These are phyloP conservation scores for Chrysoporthe cubensis DNA, from an alignment of 2,329 filamentous ascomycete species.

Conservation along the genomic window DNA sequence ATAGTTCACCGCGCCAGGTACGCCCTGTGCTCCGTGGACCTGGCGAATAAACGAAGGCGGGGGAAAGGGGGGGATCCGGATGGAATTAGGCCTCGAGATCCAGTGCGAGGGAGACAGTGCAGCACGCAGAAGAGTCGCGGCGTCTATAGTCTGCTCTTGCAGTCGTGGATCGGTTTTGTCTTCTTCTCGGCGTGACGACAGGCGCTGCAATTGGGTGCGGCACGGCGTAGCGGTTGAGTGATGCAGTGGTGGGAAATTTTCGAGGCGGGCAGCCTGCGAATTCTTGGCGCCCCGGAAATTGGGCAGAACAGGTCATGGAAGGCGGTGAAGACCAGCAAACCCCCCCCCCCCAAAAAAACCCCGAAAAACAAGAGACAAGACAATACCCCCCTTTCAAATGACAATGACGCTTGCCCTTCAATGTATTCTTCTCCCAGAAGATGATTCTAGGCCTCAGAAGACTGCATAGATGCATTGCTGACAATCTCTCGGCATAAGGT, in stretches of 20 bases:
- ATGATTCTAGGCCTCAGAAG: too few species aligned
- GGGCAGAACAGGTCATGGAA: slow-evolving; percentile 4
- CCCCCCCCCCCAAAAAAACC: too few species aligned
- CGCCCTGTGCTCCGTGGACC: not conserved
- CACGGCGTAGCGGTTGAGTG: not conserved
- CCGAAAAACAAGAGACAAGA: too few species aligned
- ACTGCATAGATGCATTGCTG: not conserved
- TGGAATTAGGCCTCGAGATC: not conserved
- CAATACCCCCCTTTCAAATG: too few species aligned
- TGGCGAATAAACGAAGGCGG: not conserved
- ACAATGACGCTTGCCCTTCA: too few species aligned
- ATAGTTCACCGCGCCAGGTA: slow-evolving; percentile 24
- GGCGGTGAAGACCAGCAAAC: not conserved
- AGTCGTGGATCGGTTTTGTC: not conserved
- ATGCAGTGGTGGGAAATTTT: slow-evolving; percentile 27
- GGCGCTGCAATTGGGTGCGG: slow-evolving; percentile 29
- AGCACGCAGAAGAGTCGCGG: not conserved
- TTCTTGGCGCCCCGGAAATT: slow-evolving; percentile 8
- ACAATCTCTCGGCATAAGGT: not conserved
- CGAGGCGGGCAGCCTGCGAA: slow-evolving; percentile 14
- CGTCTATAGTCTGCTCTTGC: not conserved
- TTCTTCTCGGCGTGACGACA: slow-evolving; percentile 25
- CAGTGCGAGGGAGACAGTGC: not conserved
- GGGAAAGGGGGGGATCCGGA: not conserved
- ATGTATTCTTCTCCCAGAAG: too few species aligned